These are phyloP conservation scores for Tricholoma bakamatsutake DNA, from an alignment of 768 basidiomycete genomes.

Conservation along the genomic window DNA sequence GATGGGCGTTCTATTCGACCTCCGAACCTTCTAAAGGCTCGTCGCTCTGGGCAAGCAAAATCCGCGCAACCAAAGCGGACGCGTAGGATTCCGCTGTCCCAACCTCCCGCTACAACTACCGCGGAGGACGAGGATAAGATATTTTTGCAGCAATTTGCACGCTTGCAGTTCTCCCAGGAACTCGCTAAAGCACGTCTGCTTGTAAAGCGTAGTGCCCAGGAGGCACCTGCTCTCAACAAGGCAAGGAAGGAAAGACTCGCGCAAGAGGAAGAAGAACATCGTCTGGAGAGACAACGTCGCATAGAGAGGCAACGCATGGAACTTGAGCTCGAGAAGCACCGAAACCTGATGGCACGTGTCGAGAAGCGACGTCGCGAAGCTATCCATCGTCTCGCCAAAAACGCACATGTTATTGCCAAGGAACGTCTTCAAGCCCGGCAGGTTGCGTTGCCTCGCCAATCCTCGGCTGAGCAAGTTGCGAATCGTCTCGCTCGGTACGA, in stretches of 20 bases:
- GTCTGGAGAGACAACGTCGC: neutral
- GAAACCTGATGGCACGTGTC: slow-evolving; percentile 1
- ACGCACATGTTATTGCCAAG: neutral
- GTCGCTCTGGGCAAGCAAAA: slow-evolving; percentile 1
- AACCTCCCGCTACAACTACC: neutral
- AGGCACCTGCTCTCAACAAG: neutral
- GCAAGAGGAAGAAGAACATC: neutral
- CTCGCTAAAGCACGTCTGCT: slow-evolving; percentile 8
- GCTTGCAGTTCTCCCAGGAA: neutral
- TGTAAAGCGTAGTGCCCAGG: slow-evolving; percentile 23
- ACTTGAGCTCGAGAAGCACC: neutral
- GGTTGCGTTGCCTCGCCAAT: neutral
- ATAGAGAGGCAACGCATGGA: neutral
- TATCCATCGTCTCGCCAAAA: neutral
- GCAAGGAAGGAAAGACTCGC: neutral
- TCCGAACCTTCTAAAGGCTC: neutral
- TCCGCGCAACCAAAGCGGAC: neutral
- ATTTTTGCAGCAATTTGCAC: neutral
- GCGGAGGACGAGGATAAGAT: neutral
- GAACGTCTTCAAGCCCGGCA: neutral
- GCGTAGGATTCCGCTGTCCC: neutral
- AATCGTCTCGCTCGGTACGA: neutral
- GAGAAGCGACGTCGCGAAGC: neutral
- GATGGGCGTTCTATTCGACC: neutral
- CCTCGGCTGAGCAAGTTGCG: neutral